These are phyloP conservation scores for Auricularia heimuer DNA, from an alignment of 768 basidiomycete genomes.

Conservation along the genomic window DNA sequence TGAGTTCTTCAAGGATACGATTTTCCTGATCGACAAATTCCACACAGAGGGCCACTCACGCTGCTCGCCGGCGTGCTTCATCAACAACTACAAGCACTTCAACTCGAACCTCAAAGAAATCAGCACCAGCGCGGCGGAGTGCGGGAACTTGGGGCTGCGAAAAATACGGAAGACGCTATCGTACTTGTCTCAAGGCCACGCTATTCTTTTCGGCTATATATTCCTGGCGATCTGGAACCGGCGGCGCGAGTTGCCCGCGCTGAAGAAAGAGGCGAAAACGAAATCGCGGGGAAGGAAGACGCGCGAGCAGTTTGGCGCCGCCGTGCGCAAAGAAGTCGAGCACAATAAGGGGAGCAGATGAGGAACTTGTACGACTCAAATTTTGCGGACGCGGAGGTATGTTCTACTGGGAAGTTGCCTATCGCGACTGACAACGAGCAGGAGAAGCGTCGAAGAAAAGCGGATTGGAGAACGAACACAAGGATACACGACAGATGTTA, in stretches of 20 bases:
- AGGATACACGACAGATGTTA: too few species aligned
- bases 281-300: too few species aligned
- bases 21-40: constrained; percentile 26
- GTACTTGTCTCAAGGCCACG: constrained; percentile 22
- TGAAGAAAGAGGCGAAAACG: too few species aligned
- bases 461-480: too few species aligned
- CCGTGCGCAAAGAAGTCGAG: too few species aligned
- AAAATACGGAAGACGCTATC: constrained; percentile 22
- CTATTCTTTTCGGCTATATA: constrained; percentile 19
- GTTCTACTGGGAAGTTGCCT: too few species aligned
- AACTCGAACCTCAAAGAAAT: constrained; percentile 18
- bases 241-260: not conserved
- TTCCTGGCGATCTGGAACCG: constrained; percentile 4
- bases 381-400: too few species aligned
- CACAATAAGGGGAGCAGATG: too few species aligned
- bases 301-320: too few species aligned
- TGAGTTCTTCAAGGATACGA: constrained; percentile 24
- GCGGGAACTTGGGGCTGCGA: constrained; percentile 22
- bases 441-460: too few species aligned
- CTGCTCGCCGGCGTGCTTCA: constrained; percentile 23
- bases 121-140: constrained; percentile 22
- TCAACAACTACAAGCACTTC: constrained; percentile 16
- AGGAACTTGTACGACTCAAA: too few species aligned
- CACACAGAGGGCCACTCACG: constrained; percentile 26
- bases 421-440: too few species aligned